Percentiles rank a stretch among this genome's conserved stretches.
Evolutionary conservation across 371 early-diverging fungal species (phyloP).

Genomic region (Lichtheimia ornata): DNA sequence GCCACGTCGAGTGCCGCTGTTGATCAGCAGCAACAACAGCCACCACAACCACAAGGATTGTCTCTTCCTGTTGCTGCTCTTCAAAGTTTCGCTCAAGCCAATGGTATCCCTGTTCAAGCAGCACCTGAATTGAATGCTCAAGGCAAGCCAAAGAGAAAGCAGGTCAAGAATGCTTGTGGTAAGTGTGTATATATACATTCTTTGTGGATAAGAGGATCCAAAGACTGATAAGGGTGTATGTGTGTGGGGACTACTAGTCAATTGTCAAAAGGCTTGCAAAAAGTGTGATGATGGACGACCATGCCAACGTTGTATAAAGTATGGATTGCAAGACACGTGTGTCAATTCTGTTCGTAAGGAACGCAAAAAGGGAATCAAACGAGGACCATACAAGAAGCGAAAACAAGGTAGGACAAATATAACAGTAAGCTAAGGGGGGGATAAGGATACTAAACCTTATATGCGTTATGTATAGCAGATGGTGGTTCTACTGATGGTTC

Average conservation of each 20-base stretch:
- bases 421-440: neutral
- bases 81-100: neutral
- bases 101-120: neutral
- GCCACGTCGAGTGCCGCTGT: conserved; percentile 22
- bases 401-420: conserved; percentile 20
- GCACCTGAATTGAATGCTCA: conserved; percentile 10
- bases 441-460: neutral
- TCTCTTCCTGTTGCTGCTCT: conserved; percentile 18
- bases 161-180: conserved; percentile 85
- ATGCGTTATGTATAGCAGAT: conserved; percentile 10
- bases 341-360: conserved; percentile 82
- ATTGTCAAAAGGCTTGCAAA: conserved; percentile 92
- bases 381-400: conserved; percentile 77
- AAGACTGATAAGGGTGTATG: neutral
- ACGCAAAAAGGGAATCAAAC: conserved; percentile 81
- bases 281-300: conserved; percentile 90
- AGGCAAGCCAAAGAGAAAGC: conserved; percentile 52
- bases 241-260: conserved; percentile 41
- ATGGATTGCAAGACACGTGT: conserved; percentile 73
- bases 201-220: neutral
- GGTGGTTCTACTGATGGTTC: conserved; percentile 29
- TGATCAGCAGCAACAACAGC: neutral
- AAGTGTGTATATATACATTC: conserved; percentile 17
- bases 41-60: conserved; percentile 16
- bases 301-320: conserved; percentile 82